These are phyloP conservation scores for Diatrype stigma DNA, from an alignment of 2,329 filamentous ascomycete species.

Conservation along the genomic window DNA sequence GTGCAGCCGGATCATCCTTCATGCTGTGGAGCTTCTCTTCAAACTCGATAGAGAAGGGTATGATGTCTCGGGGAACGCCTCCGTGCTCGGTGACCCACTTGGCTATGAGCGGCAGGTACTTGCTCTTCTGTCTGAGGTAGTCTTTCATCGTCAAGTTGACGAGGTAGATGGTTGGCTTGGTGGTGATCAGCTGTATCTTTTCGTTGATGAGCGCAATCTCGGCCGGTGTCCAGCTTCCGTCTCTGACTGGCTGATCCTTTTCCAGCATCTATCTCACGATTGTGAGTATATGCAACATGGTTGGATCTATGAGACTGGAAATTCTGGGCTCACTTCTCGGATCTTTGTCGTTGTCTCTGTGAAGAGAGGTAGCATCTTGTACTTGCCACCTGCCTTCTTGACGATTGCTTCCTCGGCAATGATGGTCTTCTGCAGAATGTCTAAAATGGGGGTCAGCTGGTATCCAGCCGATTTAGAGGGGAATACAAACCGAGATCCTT, in stretches of 20 bases:
- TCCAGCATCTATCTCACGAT: constrained; percentile 30
- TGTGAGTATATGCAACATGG: constrained; percentile 2
- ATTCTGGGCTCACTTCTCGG: constrained; percentile 21
- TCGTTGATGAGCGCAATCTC: constrained; percentile 43
- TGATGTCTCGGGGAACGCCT: constrained; percentile 35
- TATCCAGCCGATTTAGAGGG: not conserved
- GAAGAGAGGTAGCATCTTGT: constrained; percentile 42
- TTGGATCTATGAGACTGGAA: not conserved
- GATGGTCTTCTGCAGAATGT: constrained; percentile 36
- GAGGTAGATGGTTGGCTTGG: constrained; percentile 41
- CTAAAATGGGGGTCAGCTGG: constrained; percentile 15
- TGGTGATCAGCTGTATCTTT: constrained; percentile 42
- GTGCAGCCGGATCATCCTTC: constrained; percentile 31
- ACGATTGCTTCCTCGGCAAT: constrained; percentile 36
- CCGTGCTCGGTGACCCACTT: constrained; percentile 43
- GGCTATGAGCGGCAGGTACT: constrained; percentile 39
- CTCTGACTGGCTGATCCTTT: constrained; percentile 36
- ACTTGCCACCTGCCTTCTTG: constrained; percentile 39
- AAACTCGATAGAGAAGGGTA: constrained; percentile 42
- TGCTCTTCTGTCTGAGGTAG: constrained; percentile 42
- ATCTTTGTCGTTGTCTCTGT: constrained; percentile 40
- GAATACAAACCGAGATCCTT: constrained; percentile 27
- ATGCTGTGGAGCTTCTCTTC: constrained; percentile 38
- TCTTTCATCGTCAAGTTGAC: constrained; percentile 45
- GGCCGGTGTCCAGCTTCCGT: constrained; percentile 38